phyloP scores from a whole-genome alignment of 2,329 filamentous ascomycete genomes.

The Pseudocercospora musae region DNA sequence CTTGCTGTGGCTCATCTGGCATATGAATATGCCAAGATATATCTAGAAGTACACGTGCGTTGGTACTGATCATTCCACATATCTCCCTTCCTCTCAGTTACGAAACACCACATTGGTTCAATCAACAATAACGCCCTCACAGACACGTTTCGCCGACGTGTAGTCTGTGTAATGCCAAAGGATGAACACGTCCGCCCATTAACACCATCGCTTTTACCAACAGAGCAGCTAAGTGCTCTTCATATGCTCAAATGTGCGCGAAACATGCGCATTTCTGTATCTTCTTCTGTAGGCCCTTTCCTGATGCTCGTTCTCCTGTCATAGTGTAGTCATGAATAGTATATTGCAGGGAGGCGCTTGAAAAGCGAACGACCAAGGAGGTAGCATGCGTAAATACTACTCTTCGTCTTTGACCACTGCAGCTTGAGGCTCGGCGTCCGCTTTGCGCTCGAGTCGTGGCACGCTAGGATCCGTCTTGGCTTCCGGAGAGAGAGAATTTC shows the following conservation, averaged over 20 bases:
- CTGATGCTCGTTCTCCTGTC: slow-evolving; percentile 3
- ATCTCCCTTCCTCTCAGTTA: neutral
- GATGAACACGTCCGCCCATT: slow-evolving; percentile 1
- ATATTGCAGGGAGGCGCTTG: neutral
- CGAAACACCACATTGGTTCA: neutral
- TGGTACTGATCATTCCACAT: slow-evolving; percentile 5
- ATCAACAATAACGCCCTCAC: neutral
- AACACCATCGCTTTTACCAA: slow-evolving; percentile 16
- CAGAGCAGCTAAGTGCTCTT: slow-evolving; percentile 11
- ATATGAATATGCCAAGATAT: neutral
- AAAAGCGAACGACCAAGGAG: neutral
- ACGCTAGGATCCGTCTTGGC: neutral
- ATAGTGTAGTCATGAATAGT: neutral
- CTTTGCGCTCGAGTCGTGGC: neutral
- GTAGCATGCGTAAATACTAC: neutral
- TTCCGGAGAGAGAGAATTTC: neutral
- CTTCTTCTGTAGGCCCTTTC: slow-evolving; percentile 9
- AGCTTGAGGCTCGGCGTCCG: neutral
- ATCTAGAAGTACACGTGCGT: slow-evolving; percentile 7
- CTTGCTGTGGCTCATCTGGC: neutral
- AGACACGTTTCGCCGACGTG: slow-evolving; percentile 8
- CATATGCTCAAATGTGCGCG: slow-evolving; percentile 3
- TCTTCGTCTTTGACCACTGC: neutral
- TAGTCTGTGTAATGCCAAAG: slow-evolving; percentile 4
- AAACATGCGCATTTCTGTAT: slow-evolving; percentile 6